These are phyloP conservation scores for Coniochaeta sp. DNA, from an alignment of 2,329 filamentous ascomycete species.

Conservation along the genomic window DNA sequence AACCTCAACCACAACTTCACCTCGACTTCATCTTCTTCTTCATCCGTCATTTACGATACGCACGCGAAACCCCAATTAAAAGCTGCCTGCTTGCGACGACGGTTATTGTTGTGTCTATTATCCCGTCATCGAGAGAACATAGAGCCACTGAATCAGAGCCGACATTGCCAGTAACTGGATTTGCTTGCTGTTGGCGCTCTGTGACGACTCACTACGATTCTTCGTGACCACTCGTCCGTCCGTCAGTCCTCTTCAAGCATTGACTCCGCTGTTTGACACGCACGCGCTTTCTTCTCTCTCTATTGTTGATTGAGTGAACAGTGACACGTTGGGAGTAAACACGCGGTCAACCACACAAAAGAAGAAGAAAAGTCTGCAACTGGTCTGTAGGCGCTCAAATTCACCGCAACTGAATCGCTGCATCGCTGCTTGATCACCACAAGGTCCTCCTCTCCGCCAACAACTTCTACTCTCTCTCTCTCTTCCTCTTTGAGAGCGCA, in stretches of 20 bases:
- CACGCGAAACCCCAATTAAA: neutral
- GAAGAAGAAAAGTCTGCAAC: conserved; percentile 1
- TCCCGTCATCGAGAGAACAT: neutral
- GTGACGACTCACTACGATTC: neutral
- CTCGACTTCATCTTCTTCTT: neutral
- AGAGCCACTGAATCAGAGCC: neutral
- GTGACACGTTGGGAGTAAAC: neutral
- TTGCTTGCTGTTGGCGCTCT: neutral
- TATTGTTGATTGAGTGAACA: conserved; percentile 2
- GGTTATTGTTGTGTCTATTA: neutral
- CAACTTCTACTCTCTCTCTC: neutral
- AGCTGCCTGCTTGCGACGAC: too few species aligned
- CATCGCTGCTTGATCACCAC: neutral
- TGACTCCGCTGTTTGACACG: neutral
- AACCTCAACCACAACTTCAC: too few species aligned
- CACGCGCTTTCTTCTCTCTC: neutral
- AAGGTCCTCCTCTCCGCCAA: neutral
- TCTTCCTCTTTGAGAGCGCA: too few species aligned
- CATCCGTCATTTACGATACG: neutral
- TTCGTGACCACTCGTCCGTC: neutral
- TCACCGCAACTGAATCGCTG: neutral
- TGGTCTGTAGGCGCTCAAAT: neutral
- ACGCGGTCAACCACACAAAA: neutral
- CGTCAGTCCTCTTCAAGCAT: too few species aligned
- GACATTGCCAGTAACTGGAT: neutral